A percentile compares a stretch with the other conserved stretches of the same genome.
phyloP scores from a whole-genome alignment of 495 filamentous ascomycete genomes.

The Podospora tetraspora region DNA sequence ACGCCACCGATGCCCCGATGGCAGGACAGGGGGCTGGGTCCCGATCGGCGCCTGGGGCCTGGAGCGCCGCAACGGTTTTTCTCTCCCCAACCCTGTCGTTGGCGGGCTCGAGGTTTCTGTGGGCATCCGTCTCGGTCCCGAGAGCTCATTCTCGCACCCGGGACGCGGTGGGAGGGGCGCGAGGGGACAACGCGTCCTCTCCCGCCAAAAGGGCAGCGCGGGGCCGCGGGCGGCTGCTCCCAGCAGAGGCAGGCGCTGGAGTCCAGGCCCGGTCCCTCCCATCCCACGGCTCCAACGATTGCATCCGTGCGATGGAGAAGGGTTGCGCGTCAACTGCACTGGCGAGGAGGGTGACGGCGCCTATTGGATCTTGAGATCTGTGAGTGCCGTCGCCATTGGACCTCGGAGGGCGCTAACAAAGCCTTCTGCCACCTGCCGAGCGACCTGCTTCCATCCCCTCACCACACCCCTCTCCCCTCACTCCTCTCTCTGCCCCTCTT shows the following conservation, averaged over 20 bases:
- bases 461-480: neutral
- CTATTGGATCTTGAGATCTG: neutral
- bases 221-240: neutral
- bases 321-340: neutral
- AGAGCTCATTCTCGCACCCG: neutral
- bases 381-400: neutral
- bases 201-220: no score
- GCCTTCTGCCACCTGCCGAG: neutral
- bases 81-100: neutral
- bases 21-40: neutral
- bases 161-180: neutral
- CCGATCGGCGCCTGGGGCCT: neutral
- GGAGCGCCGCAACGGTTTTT: neutral
- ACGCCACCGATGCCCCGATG: neutral
- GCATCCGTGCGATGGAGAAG: neutral
- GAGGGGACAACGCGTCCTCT: neutral
- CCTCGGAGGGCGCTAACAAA: neutral
- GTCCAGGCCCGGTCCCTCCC: neutral
- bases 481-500: neutral
- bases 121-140: neutral
- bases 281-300: neutral
- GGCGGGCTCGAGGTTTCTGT: neutral
- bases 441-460: no score
- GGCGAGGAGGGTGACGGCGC: neutral
- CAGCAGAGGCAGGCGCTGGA: neutral